Conservation (phyloP, 2,329 filamentous ascomycete genomes). For the Bipolaris zeicola region DNA sequence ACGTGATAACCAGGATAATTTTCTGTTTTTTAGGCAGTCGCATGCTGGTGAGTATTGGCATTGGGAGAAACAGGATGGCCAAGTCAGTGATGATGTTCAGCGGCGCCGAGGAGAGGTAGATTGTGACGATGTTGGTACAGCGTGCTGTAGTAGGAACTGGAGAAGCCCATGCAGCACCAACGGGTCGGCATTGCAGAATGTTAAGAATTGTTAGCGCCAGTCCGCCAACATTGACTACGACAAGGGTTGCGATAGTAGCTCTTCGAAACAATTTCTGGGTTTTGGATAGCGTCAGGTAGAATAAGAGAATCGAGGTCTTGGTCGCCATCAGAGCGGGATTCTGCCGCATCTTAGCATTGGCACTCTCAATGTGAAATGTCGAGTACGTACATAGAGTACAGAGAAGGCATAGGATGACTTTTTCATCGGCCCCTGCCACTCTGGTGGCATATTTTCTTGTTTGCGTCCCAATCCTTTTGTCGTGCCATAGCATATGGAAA, state of each 20-base stretch:
- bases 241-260: slow-evolving; percentile 79
- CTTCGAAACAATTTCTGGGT: slow-evolving; percentile 78
- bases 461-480: slow-evolving; percentile 70
- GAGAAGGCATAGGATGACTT: slow-evolving; percentile 65
- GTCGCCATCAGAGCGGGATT: slow-evolving; percentile 89
- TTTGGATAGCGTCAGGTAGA: slow-evolving; percentile 83
- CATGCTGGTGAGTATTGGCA: slow-evolving; percentile 81
- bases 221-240: slow-evolving; percentile 79
- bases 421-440: slow-evolving; percentile 61
- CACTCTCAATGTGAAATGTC: slow-evolving; percentile 1
- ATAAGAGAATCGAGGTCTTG: slow-evolving; percentile 90
- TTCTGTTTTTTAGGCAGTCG: slow-evolving; percentile 84
- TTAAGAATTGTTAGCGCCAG: slow-evolving; percentile 82
- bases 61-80: slow-evolving; percentile 82
- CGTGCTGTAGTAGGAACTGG: slow-evolving; percentile 53
- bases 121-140: slow-evolving; percentile 67
- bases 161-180: slow-evolving; percentile 69
- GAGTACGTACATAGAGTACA: slow-evolving; percentile 60
- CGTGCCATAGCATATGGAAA: slow-evolving; percentile 69
- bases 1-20: slow-evolving; percentile 82
- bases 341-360: slow-evolving; percentile 51
- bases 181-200: slow-evolving; percentile 81
- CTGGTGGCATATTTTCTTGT: slow-evolving; percentile 62
- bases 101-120: slow-evolving; percentile 77
- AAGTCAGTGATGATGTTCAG: slow-evolving; percentile 92